Evolutionary conservation across 768 basidiomycete species (phyloP).

Genomic region (Solioccasus polychromus): DNA sequence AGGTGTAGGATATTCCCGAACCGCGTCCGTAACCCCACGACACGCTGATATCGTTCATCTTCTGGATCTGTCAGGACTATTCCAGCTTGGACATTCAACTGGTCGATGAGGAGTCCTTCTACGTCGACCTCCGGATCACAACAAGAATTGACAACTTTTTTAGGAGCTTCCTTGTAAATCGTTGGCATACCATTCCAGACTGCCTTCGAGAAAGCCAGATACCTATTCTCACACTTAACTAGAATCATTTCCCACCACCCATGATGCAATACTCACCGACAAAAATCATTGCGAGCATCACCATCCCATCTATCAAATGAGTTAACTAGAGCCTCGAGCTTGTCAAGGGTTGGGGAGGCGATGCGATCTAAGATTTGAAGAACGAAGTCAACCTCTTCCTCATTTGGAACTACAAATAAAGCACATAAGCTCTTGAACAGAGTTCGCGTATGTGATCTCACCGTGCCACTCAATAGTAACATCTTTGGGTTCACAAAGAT

Average conservation of each 20-base stretch:
- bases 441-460: constrained; percentile 26
- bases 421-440: constrained; percentile 11
- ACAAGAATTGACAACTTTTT: constrained; percentile 56
- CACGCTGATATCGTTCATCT: constrained; percentile 72
- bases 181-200: constrained; percentile 77
- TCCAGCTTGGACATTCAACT: constrained; percentile 68
- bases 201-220: constrained; percentile 68
- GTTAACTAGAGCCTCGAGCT: constrained; percentile 61
- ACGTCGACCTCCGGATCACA: constrained; percentile 62
- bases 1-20: constrained; percentile 67
- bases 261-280: constrained; percentile 51
- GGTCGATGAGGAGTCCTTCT: constrained; percentile 64
- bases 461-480: constrained; percentile 89
- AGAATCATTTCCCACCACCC: not conserved
- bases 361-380: constrained; percentile 73
- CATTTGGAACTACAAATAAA: constrained; percentile 38
- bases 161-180: constrained; percentile 55
- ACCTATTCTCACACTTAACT: constrained; percentile 37
- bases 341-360: constrained; percentile 61
- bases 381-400: constrained; percentile 73
- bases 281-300: constrained; percentile 75
- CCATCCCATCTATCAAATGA: constrained; percentile 58
- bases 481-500: constrained; percentile 71
- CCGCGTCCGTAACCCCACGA: constrained; percentile 51
- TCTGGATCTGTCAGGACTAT: constrained; percentile 69